phyloP scores from a whole-genome alignment of 2,329 filamentous ascomycete genomes.

The Grosmannia huntii region DNA sequence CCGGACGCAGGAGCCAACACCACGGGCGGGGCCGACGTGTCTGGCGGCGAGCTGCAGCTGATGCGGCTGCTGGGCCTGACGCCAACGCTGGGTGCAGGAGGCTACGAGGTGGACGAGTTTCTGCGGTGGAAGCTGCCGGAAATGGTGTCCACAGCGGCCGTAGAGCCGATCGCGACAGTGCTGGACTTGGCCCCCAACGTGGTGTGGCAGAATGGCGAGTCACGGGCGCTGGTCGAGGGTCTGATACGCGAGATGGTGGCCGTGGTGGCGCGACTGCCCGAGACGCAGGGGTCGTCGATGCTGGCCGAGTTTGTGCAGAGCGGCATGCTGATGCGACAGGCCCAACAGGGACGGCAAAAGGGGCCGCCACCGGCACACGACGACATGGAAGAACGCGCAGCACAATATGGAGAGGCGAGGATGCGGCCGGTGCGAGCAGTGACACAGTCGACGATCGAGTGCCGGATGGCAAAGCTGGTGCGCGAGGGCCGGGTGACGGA shows the following conservation, averaged over 20 bases:
- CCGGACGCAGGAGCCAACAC: not conserved
- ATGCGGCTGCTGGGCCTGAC: slow-evolving; percentile 50
- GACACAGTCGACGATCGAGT: slow-evolving; percentile 18
- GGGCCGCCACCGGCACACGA: not conserved
- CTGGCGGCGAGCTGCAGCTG: slow-evolving; percentile 32
- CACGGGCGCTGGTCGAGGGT: slow-evolving; percentile 53
- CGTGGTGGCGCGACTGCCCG: slow-evolving; percentile 63
- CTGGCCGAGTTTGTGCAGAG: slow-evolving; percentile 43
- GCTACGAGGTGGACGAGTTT: slow-evolving; percentile 46
- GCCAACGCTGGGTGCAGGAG: slow-evolving; percentile 47
- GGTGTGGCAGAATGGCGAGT: slow-evolving; percentile 52
- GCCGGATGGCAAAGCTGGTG: slow-evolving; percentile 56
- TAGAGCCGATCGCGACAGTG: slow-evolving; percentile 71
- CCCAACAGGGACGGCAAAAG: not conserved
- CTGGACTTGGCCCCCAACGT: slow-evolving; percentile 64
- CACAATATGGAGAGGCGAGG: slow-evolving; percentile 19
- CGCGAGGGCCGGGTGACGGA: slow-evolving; percentile 53
- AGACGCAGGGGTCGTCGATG: slow-evolving; percentile 50
- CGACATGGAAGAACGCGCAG: too few relatives aligned
- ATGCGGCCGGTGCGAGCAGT: slow-evolving; percentile 13
- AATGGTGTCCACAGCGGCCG: slow-evolving; percentile 60
- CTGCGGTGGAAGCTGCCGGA: slow-evolving; percentile 66
- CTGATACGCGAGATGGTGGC: slow-evolving; percentile 62
- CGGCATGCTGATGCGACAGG: slow-evolving; percentile 45
- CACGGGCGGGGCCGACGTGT: not conserved